Evolutionary conservation across 1,284 basidiomycete species (phyloP), one percentile per base, ranked within the genome.

Genomic region (Phaffia rhodozyma): DNA sequence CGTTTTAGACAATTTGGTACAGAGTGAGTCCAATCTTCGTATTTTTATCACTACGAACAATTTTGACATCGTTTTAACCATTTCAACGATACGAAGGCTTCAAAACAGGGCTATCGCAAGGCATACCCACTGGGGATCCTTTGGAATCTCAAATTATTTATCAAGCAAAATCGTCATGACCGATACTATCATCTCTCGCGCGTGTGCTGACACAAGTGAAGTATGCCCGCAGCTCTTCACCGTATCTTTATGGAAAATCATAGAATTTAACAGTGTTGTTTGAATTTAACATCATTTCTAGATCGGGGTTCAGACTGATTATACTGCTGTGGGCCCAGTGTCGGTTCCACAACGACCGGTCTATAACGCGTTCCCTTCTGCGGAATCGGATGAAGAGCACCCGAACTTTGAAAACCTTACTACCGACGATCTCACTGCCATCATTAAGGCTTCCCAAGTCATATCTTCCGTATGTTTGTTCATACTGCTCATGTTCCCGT

Each of bases 51-150:
- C 38, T 43, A 11, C 13, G 13, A 16, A 16, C 13, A 43, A 16
- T 16, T 43, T 16, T 43, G 38, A 43, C 13, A 5, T 43, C 5
- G 16, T 16, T 11, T 43, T 7, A 2, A 43, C 5, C 13, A 43
- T 16, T 16, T 43, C 2, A 11, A 16, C 16, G 38, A 16, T 43
- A 43, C 13, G 16, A 43, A 43, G 38, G 69, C 74, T 86, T 18
- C 84, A 85, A 64, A 76, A 80, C 51, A 80, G 84, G 51, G 84
- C 83, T 0, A 83, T 86, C 62, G 75, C 81, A 2, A 78, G 83
- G 16, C 83, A 86, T 69, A 75, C 80, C 7, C 84, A 85, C 70
- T 86, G 84, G 84, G 84, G 84, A 27, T 84, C 85, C 29, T 80
- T 80, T 63, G 84, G 84, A 34, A 82, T 86, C 67, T 83, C 55